These are phyloP conservation scores for Magnusiomyces ingens DNA, from an alignment of 1,139 yeast genomes.

Conservation along the genomic window DNA sequence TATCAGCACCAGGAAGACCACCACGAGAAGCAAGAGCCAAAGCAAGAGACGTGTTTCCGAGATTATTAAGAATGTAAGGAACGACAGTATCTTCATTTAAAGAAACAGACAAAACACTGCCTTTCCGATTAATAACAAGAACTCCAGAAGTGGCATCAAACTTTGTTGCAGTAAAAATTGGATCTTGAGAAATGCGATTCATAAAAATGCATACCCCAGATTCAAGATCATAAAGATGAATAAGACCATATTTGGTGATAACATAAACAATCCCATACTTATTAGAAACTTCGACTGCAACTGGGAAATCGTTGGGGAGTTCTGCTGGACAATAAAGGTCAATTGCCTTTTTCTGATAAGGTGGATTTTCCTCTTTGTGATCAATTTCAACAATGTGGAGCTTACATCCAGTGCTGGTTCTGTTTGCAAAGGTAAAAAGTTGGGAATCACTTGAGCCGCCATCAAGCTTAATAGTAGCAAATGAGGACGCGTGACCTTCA, in stretches of 20 bases:
- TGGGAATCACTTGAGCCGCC: slow-evolving; percentile 76
- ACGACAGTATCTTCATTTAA: slow-evolving; percentile 78
- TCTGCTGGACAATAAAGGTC: slow-evolving; percentile 97
- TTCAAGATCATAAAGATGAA: slow-evolving; percentile 91
- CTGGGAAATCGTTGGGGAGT: slow-evolving; percentile 95
- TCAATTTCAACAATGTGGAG: slow-evolving; percentile 95
- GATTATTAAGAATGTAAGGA: slow-evolving; percentile 81
- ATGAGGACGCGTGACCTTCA: slow-evolving; percentile 95
- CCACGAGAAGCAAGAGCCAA: slow-evolving; percentile 89
- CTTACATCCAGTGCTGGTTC: slow-evolving; percentile 76
- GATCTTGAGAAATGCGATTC: slow-evolving; percentile 93
- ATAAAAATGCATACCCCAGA: slow-evolving; percentile 89
- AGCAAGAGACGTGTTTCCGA: slow-evolving; percentile 82
- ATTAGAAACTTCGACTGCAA: slow-evolving; percentile 80
- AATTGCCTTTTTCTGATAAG: slow-evolving; percentile 79
- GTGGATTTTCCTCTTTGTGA: slow-evolving; percentile 80
- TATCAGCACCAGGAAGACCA: slow-evolving; percentile 95
- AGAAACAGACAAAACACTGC: slow-evolving; percentile 92
- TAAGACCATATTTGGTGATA: slow-evolving; percentile 92
- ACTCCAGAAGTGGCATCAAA: slow-evolving; percentile 72
- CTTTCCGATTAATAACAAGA: slow-evolving; percentile 87
- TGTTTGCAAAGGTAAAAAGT: slow-evolving; percentile 80
- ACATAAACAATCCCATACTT: slow-evolving; percentile 82
- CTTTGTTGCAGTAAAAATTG: slow-evolving; percentile 83
- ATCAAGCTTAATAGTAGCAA: slow-evolving; percentile 67